Base-by-base conservation (phyloP, 352 stramenopile genomes). In the Globisporangium splendens region DNA sequence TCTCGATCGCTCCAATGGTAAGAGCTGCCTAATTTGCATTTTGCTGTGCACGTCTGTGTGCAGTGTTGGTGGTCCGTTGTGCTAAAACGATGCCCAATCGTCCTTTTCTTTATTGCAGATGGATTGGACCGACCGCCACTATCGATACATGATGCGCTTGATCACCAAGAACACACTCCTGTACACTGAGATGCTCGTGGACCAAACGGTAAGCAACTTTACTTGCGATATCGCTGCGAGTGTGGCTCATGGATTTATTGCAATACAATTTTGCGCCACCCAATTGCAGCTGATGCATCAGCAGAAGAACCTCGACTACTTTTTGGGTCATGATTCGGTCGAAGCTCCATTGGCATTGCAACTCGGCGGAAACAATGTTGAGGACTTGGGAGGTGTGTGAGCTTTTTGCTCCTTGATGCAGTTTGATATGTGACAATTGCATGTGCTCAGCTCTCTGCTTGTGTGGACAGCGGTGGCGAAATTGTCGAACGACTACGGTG, bases 141-240 rank as follows among this genome's bases (percentile, higher is more conserved):
- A 94, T 66, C 79, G 84, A 48, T 96, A 98, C 72, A 80, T 99
- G 62, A 90, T 98, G 63, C 86, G 96, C 12, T 82, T 98, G 38
- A 86, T 99, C 65, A 98, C 95, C 7, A 84, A 88, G 56, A 70
- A 77, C 46, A 99, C 96, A 20, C 67, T 98, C 38, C 70, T 99
- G 17, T 99, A 97, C 72, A 99, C 95, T 11, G 97, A 99, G 79
- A 99, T 99, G 98, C 87, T 99, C 20, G 95, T 98, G 42, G 93
- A 97, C 46, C 91, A 98, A 63, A 98, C 96, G 13, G 83, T 99
- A 44, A 48, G 75, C 28, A 11, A 8, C n/a, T 10, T 13, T 21
- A 28, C 13, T 8, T 15, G 39, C 7, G 10, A 31, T 22, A 31
- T 31, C 2, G 35, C 3, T 14, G 39, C 13, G 13, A 8, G 7